These are phyloP conservation scores for Aspergillus floridensis DNA, from an alignment of 2,329 filamentous ascomycete genomes.

Conservation along the genomic window DNA sequence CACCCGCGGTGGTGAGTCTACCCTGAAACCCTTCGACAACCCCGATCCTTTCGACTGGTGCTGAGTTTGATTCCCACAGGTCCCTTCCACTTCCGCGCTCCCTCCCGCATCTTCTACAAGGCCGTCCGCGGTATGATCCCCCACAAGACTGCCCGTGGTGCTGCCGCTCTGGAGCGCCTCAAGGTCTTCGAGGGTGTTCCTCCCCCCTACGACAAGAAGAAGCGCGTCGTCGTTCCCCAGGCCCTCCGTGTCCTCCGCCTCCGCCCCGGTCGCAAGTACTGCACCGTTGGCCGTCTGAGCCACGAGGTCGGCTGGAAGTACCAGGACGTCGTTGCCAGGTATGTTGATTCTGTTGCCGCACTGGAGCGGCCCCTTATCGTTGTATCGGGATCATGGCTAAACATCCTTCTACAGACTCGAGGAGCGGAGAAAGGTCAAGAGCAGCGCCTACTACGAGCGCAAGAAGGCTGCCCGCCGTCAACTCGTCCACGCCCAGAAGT, in stretches of 20 bases:
- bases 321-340: conserved; percentile 98
- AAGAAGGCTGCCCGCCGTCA: conserved; percentile 96
- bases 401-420: conserved; percentile 67
- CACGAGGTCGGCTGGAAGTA: conserved; percentile 99
- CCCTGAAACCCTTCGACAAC: conserved; percentile 1
- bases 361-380: not conserved
- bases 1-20: conserved; percentile 83
- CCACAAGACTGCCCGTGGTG: conserved; percentile 98
- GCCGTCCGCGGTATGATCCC: conserved; percentile 99
- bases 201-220: conserved; percentile 99
- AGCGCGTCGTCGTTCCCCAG: conserved; percentile 99
- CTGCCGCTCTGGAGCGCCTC: conserved; percentile 93
- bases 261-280: conserved; percentile 99
- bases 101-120: conserved; percentile 99
- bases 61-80: conserved; percentile 50
- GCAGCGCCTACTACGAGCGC: conserved; percentile 98
- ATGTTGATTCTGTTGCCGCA: conserved; percentile 46
- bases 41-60: not conserved
- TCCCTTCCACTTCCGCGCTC: conserved; percentile 99
- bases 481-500: conserved; percentile 90
- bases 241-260: conserved; percentile 93
- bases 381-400: conserved; percentile 19
- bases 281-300: conserved; percentile 94
- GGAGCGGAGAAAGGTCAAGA: conserved; percentile 99
- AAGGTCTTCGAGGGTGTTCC: conserved; percentile 99